Evolutionary conservation across 331 rosid species (phyloP).

Genomic region (Quercus lobata): DNA sequence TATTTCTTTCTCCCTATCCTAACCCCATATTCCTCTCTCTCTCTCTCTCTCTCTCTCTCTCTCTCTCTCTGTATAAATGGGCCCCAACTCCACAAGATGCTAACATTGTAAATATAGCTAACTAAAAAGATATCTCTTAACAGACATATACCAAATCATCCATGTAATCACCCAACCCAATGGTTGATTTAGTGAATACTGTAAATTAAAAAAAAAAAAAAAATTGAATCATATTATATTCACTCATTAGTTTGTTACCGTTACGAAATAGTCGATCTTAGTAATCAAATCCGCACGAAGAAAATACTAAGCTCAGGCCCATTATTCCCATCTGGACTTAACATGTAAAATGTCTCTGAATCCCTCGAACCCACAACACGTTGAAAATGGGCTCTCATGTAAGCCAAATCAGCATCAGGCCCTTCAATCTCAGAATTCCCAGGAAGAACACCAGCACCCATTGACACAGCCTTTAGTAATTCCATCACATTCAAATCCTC

Average conservation of each 20-base stretch:
- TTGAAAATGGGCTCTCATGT: slow-evolving; percentile 70
- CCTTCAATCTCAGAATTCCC: slow-evolving; percentile 36
- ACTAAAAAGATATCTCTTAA: too few species aligned
- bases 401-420: slow-evolving; percentile 51
- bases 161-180: too few species aligned
- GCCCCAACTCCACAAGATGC: too few species aligned
- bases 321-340: slow-evolving; percentile 61
- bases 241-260: background rate
- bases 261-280: too few species aligned
- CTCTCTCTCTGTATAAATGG: too few species aligned
- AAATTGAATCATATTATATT: background rate
- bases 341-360: slow-evolving; percentile 76
- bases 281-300: slow-evolving; percentile 55
- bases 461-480: slow-evolving; percentile 54
- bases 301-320: slow-evolving; percentile 86
- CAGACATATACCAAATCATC: too few species aligned
- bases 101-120: too few species aligned
- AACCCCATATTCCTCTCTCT: too few species aligned
- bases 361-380: slow-evolving; percentile 68
- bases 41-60: too few species aligned
- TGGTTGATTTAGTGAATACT: too few species aligned
- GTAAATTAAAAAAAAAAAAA: too few species aligned
- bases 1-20: too few species aligned
- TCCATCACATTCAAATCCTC: slow-evolving; percentile 75
- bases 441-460: slow-evolving; percentile 88